phyloP scores from a whole-genome alignment of 768 basidiomycete genomes.

The Austroboletus festivus region DNA sequence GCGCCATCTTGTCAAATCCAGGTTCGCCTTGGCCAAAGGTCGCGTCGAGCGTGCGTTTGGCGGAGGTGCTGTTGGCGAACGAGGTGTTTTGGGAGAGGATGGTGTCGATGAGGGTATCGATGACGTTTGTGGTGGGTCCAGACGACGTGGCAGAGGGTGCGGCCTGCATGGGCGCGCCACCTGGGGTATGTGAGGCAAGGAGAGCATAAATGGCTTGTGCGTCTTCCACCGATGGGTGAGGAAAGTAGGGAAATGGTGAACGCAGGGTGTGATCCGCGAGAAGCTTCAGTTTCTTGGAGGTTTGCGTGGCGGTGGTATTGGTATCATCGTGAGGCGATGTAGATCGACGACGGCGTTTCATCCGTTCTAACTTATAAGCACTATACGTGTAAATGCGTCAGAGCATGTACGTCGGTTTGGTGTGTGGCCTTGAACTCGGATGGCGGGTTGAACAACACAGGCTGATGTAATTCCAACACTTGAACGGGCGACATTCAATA shows the following conservation, averaged over 20 bases:
- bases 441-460: no score
- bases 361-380: background rate
- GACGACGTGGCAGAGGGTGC: conserved; percentile 34
- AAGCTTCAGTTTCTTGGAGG: conserved; percentile 49
- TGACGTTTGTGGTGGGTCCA: conserved; percentile 49
- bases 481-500: no score
- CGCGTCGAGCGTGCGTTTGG: conserved; percentile 46
- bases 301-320: conserved; percentile 8
- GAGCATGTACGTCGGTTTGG: no score
- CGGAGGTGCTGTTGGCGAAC: conserved; percentile 44
- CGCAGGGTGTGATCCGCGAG: conserved; percentile 38
- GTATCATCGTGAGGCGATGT: background rate
- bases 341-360: conserved; percentile 18
- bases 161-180: conserved; percentile 29
- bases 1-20: conserved; percentile 47
- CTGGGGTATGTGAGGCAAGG: conserved; percentile 37
- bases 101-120: conserved; percentile 56
- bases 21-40: conserved; percentile 44
- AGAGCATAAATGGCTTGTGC: conserved; percentile 39
- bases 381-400: background rate
- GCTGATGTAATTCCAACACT: no score
- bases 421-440: no score
- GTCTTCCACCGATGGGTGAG: conserved; percentile 43
- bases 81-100: conserved; percentile 63
- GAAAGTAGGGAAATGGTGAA: conserved; percentile 49